Evolutionary conservation across 192 early-diverging fungal genomes (phyloP).

Genomic region (Diversispora eburnea): DNA sequence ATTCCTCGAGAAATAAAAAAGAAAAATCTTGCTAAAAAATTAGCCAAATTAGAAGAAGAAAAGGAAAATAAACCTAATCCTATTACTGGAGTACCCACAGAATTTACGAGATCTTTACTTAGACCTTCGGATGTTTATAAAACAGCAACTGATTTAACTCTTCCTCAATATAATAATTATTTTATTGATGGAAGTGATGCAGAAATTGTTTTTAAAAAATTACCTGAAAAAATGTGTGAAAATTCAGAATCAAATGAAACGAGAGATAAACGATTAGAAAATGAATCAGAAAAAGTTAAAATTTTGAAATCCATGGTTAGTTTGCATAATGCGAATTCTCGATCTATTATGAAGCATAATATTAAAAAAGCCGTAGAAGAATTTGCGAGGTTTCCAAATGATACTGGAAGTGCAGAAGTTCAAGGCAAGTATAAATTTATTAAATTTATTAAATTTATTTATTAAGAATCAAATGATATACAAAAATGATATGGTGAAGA

Average conservation of each 20-base stretch:
- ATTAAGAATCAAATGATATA: not conserved
- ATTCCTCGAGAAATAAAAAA: constrained; percentile 29
- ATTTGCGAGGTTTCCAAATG: constrained; percentile 73
- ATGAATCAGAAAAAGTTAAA: constrained; percentile 54
- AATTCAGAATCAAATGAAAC: constrained; percentile 28
- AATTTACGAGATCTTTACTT: constrained; percentile 38
- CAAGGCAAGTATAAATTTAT: constrained; percentile 62
- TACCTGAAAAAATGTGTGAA: constrained; percentile 38
- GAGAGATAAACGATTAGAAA: constrained; percentile 36
- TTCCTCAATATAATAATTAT: constrained; percentile 20
- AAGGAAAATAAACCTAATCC: constrained; percentile 32
- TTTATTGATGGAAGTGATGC: constrained; percentile 47
- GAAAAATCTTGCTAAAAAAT: constrained; percentile 35
- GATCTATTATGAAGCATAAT: constrained; percentile 76
- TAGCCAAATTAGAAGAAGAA: constrained; percentile 32
- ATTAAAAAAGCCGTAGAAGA: constrained; percentile 62
- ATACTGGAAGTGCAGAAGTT: constrained; percentile 91
- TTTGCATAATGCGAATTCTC: constrained; percentile 78
- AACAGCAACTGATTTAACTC: constrained; percentile 27
- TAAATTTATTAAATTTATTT: not conserved
- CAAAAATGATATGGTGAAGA: not conserved
- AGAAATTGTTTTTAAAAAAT: constrained; percentile 46
- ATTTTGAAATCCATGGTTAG: constrained; percentile 68
- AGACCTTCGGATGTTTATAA: constrained; percentile 35
- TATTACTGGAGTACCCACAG: constrained; percentile 39